A percentile compares a stretch with the other conserved stretches of the same genome.
Conservation (phyloP, 2,329 filamentous ascomycete genomes). For the Aspergillus awamori region DNA sequence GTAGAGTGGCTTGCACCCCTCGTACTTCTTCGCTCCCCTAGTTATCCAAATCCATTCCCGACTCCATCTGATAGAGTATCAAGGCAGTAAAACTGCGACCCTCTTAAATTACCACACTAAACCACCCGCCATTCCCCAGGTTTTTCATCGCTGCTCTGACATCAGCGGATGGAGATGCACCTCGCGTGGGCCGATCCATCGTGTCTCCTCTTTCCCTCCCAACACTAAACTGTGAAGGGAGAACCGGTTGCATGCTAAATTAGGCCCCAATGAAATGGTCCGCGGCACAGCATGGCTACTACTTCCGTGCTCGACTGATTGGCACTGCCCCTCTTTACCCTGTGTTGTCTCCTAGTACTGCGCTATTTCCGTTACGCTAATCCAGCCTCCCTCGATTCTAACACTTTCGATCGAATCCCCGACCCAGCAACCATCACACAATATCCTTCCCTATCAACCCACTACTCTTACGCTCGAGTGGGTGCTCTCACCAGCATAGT, state of each 20-base stretch:
- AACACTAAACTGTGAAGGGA: neutral
- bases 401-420: no score
- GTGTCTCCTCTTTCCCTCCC: conserved; percentile 8
- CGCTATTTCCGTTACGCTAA: neutral
- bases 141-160: neutral
- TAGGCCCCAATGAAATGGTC: conserved; percentile 12
- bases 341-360: neutral
- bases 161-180: conserved; percentile 13
- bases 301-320: neutral
- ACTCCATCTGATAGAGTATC: neutral
- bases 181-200: conserved; percentile 22
- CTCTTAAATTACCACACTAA: neutral
- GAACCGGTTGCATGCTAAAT: neutral
- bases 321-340: neutral
- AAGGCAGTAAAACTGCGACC: neutral
- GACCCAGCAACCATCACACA: no score
- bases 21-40: no score
- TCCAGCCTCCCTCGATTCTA: neutral
- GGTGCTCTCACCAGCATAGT: neutral
- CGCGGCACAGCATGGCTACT: neutral
- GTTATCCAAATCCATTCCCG: no score
- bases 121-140: neutral
- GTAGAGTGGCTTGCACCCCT: no score
- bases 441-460: neutral
- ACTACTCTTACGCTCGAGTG: neutral